These are phyloP conservation scores for Pestalotiopsis sp. DNA, from an alignment of 2,329 filamentous ascomycete species.

Conservation along the genomic window DNA sequence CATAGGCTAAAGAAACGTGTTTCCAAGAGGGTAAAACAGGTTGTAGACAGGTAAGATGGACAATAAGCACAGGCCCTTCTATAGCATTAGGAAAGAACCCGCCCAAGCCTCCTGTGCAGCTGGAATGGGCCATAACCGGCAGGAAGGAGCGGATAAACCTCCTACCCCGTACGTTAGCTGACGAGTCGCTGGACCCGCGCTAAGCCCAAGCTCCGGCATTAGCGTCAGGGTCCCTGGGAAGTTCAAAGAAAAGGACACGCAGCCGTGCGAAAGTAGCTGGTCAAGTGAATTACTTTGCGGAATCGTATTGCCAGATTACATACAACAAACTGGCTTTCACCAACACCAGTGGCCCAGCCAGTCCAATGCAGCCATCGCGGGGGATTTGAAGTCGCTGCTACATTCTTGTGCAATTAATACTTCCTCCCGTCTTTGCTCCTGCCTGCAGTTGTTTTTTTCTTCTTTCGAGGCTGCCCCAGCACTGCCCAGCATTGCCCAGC, in stretches of 20 bases:
- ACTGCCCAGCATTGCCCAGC: constrained; percentile 3
- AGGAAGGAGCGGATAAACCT: background rate
- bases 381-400: constrained; percentile 4
- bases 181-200: background rate
- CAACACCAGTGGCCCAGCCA: background rate
- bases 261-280: background rate
- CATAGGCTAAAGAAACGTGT: background rate
- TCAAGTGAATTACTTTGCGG: constrained; percentile 1
- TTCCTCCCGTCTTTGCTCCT: constrained; percentile 1
- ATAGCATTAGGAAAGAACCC: background rate
- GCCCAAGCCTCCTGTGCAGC: background rate
- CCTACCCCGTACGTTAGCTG: background rate
- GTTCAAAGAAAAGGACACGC: constrained; percentile 3
- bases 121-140: background rate
- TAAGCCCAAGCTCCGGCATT: constrained; percentile 10
- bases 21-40: background rate
- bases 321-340: background rate
- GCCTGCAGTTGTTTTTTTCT: background rate
- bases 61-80: background rate
- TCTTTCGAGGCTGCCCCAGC: background rate
- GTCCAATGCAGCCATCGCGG: constrained; percentile 10
- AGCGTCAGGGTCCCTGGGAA: constrained; percentile 8
- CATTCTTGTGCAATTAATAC: background rate
- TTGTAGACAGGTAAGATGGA: background rate
- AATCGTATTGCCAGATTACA: background rate